Conservation (phyloP, 208 protist genomes). For the Acanthamoeba sp. region DNA sequence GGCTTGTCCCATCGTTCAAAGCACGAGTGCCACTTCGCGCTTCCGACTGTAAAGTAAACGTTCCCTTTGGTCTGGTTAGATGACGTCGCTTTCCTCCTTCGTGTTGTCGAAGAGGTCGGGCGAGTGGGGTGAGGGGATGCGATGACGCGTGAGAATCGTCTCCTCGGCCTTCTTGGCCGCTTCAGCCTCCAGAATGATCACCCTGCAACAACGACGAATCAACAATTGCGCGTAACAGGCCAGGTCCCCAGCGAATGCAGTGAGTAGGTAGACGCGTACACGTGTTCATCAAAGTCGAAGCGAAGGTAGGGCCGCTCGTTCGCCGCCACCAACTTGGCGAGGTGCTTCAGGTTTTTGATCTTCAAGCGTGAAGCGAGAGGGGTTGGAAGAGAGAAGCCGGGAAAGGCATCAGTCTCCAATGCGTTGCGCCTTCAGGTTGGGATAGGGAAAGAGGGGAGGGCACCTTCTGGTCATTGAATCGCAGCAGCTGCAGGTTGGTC, state of each 20-base stretch:
- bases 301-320: conserved; percentile 57
- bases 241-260: neutral
- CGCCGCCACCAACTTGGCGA: conserved; percentile 75
- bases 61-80: too few relatives aligned
- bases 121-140: conserved; percentile 62
- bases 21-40: too few relatives aligned
- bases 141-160: conserved; percentile 39
- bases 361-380: too few relatives aligned
- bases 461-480: conserved; percentile 78
- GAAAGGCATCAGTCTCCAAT: too few relatives aligned
- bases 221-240: neutral
- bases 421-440: too few relatives aligned
- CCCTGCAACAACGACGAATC: neutral
- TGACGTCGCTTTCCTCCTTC: neutral
- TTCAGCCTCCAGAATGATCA: conserved; percentile 67
- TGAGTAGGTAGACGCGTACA: neutral
- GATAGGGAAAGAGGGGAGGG: neutral
- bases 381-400: too few relatives aligned
- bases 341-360: conserved; percentile 79
- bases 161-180: conserved; percentile 53
- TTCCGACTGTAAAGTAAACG: too few relatives aligned
- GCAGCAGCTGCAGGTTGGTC: conserved; percentile 64
- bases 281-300: conserved; percentile 75
- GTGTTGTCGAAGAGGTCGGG: conserved; percentile 52
- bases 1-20: too few relatives aligned